These are phyloP conservation scores for Candida maesae DNA, from an alignment of 805 yeast species.

Conservation along the genomic window DNA sequence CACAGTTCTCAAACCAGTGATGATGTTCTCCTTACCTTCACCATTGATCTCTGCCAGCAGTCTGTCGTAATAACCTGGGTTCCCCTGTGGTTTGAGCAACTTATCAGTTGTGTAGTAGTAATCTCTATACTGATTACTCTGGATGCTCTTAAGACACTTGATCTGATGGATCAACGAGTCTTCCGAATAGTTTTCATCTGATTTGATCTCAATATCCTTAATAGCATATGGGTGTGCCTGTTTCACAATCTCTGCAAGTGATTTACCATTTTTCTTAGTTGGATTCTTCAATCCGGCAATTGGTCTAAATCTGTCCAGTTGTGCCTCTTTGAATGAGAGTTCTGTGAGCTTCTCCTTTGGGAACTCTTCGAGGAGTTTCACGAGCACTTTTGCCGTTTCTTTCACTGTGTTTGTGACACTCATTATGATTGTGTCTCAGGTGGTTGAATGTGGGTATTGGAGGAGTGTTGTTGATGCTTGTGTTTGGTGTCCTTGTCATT, in stretches of 20 bases:
- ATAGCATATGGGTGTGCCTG: conserved; percentile 42
- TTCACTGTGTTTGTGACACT: conserved; percentile 25
- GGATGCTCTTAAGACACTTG: conserved; percentile 51
- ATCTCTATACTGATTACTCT: conserved; percentile 56
- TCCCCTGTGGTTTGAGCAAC: conserved; percentile 75
- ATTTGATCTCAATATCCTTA: conserved; percentile 39
- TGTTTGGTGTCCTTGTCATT: background rate
- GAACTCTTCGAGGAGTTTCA: conserved; percentile 53
- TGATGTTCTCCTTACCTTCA: conserved; percentile 60
- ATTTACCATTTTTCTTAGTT: conserved; percentile 37
- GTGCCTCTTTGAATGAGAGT: conserved; percentile 64
- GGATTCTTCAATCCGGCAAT: conserved; percentile 45
- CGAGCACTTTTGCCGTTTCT: conserved; percentile 54
- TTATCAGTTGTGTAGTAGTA: conserved; percentile 65
- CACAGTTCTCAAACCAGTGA: conserved; percentile 69
- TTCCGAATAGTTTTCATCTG: conserved; percentile 45
- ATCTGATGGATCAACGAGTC: conserved; percentile 50
- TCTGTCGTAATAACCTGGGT: conserved; percentile 73
- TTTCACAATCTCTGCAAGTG: conserved; percentile 39
- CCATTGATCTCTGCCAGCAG: conserved; percentile 68
- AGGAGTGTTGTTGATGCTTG: background rate
- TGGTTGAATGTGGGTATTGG: background rate
- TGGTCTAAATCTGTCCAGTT: conserved; percentile 51
- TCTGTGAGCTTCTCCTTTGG: conserved; percentile 70
- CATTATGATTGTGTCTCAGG: background rate